Conservation (phyloP, 805 yeast genomes). For the Sugiyamaella valdiviana region DNA sequence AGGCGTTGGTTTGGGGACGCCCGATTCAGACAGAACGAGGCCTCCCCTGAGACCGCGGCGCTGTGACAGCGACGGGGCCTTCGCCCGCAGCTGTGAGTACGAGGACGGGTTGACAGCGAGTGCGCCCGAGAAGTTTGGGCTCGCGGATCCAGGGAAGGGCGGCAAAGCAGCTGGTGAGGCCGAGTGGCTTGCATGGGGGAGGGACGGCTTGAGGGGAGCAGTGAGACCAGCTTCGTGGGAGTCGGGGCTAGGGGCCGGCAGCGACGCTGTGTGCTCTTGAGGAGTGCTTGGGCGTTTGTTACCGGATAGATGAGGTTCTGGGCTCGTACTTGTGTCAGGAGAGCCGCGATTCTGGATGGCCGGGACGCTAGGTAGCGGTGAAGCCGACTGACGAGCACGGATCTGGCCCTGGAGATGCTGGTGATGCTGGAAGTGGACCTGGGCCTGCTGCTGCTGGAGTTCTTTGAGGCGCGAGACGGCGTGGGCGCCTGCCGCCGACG, state of each 20-base stretch:
- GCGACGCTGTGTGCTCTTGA: too few relatives aligned
- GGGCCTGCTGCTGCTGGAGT: background rate
- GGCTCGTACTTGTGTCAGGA: background rate
- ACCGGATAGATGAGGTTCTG: background rate
- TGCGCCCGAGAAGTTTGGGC: constrained; percentile 25
- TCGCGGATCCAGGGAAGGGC: constrained; percentile 15
- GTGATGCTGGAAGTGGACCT: background rate
- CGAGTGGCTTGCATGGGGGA: constrained; percentile 12
- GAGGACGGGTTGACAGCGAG: constrained; percentile 24
- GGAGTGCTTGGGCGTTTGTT: background rate
- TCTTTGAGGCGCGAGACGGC: background rate
- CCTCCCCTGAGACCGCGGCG: constrained; percentile 31
- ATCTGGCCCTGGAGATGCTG: background rate
- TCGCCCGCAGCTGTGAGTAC: constrained; percentile 20
- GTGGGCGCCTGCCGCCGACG: background rate
- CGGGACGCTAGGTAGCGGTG: background rate
- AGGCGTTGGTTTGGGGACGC: constrained; percentile 5
- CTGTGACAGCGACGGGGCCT: constrained; percentile 30
- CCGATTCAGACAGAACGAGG: constrained; percentile 6
- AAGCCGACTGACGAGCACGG: background rate
- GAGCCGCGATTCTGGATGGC: background rate
- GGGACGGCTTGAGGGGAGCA: constrained; percentile 1
- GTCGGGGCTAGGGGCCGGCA: background rate
- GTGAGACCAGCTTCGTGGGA: constrained; percentile 14
- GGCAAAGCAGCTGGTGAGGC: constrained; percentile 17